Conservation (phyloP, 2,329 filamentous ascomycete genomes). For the Paracorniculantispora psalliotae region DNA sequence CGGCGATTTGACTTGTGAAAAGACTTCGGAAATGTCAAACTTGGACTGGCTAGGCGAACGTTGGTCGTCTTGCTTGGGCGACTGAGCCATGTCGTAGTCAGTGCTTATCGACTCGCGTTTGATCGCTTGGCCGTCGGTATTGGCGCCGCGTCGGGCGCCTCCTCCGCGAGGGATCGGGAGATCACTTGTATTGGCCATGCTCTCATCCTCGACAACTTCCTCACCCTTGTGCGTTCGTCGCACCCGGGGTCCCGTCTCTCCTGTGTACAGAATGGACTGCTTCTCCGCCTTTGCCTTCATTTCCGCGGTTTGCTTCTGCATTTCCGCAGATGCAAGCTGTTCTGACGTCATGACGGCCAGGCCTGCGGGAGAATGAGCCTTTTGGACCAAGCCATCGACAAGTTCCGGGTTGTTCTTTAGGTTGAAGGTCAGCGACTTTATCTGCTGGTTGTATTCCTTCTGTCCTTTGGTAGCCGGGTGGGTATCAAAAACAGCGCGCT, state of each 20-base stretch:
- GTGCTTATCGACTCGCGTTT: slow-evolving; percentile 33
- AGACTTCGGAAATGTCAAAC: slow-evolving; percentile 84
- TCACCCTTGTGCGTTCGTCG: slow-evolving; percentile 93
- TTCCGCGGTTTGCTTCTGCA: slow-evolving; percentile 70
- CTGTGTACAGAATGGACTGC: slow-evolving; percentile 76
- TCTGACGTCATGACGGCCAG: slow-evolving; percentile 85
- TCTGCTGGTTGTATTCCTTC: slow-evolving; percentile 55
- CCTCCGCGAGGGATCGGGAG: slow-evolving; percentile 23
- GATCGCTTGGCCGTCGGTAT: slow-evolving; percentile 15
- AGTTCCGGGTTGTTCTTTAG: slow-evolving; percentile 83
- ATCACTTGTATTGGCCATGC: slow-evolving; percentile 22
- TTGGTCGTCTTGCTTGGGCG: slow-evolving; percentile 41
- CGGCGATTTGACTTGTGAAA: slow-evolving; percentile 77
- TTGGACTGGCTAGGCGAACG: slow-evolving; percentile 51
- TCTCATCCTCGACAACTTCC: slow-evolving; percentile 77
- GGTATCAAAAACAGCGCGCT: slow-evolving; percentile 61
- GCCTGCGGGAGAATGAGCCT: slow-evolving; percentile 65
- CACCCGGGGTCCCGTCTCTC: slow-evolving; percentile 67
- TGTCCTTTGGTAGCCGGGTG: slow-evolving; percentile 43
- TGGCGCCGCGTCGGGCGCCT: slow-evolving; percentile 12
- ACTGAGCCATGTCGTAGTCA: slow-evolving; percentile 23
- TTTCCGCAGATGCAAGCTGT: slow-evolving; percentile 87
- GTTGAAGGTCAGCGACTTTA: slow-evolving; percentile 77
- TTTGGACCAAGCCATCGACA: slow-evolving; percentile 67
- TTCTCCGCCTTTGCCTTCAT: slow-evolving; percentile 76